A percentile compares a stretch with the other conserved stretches of the same genome.
Conservation (phyloP, 2,329 filamentous ascomycete species). For the Penicillium sp. region DNA sequence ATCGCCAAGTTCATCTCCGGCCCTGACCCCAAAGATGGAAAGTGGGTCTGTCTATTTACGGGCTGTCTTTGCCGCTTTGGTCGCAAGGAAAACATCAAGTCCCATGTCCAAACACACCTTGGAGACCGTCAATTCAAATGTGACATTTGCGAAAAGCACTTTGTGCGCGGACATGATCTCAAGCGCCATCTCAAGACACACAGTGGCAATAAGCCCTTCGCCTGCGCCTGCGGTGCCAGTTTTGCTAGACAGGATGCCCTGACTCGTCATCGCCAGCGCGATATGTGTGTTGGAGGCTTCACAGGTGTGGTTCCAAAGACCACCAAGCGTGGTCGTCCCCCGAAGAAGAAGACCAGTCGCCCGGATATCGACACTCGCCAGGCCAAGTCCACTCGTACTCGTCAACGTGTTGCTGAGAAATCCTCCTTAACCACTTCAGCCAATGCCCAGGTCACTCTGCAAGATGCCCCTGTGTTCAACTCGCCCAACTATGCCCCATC, state of each 20-base stretch:
- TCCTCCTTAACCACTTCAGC: conserved; percentile 31
- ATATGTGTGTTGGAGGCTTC: conserved; percentile 94
- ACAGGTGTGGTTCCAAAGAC: conserved; percentile 71
- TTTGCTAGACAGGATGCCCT: conserved; percentile 95
- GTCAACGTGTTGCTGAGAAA: conserved; percentile 42
- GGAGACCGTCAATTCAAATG: conserved; percentile 95
- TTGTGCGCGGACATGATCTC: conserved; percentile 93
- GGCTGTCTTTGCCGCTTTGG: conserved; percentile 87
- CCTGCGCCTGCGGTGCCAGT: conserved; percentile 88
- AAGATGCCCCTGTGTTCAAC: conserved; percentile 38
- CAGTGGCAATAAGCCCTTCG: conserved; percentile 91
- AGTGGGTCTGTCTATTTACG: conserved; percentile 74
- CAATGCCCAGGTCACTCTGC: conserved; percentile 22
- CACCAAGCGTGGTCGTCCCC: conserved; percentile 63
- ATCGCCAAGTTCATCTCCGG: conserved; percentile 72
- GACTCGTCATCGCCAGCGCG: conserved; percentile 88
- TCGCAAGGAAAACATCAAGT: conserved; percentile 98
- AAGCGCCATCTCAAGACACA: conserved; percentile 98
- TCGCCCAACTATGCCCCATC: conserved; percentile 46
- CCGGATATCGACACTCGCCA: conserved; percentile 59
- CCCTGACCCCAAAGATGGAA: conserved; percentile 69
- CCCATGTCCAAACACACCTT: conserved; percentile 95
- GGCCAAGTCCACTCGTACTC: conserved; percentile 56
- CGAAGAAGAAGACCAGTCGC: conserved; percentile 60
- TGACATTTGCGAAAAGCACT: conserved; percentile 89